Percentiles rank a stretch among this genome's conserved stretches.
phyloP scores from a whole-genome alignment of 2,329 filamentous ascomycete genomes.

The Fusarium nisikadoi region DNA sequence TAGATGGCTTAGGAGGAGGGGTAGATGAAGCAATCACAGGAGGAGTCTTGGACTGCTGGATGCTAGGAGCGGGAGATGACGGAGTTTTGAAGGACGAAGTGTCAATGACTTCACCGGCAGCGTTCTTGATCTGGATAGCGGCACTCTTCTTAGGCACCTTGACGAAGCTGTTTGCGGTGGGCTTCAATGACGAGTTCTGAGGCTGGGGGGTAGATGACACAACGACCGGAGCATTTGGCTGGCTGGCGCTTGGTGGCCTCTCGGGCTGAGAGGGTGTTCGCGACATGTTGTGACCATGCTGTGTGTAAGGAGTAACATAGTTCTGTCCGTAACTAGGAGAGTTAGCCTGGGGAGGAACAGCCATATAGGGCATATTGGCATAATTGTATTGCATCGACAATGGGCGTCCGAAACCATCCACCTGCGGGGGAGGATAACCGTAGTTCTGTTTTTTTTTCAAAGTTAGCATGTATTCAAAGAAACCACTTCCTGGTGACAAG shows the following conservation, averaged over 20 bases:
- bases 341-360: slow-evolving; percentile 53
- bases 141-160: slow-evolving; percentile 72
- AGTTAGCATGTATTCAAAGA: slow-evolving; percentile 80
- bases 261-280: slow-evolving; percentile 84
- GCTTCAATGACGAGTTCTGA: slow-evolving; percentile 68
- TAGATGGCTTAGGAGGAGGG: slow-evolving; percentile 80
- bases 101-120: slow-evolving; percentile 80
- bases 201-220: slow-evolving; percentile 73
- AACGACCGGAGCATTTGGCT: slow-evolving; percentile 65
- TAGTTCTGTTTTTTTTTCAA: slow-evolving; percentile 73
- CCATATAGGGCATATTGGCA: slow-evolving; percentile 62
- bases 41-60: slow-evolving; percentile 70
- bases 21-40: slow-evolving; percentile 80
- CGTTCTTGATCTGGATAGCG: slow-evolving; percentile 85
- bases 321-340: slow-evolving; percentile 63
- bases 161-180: slow-evolving; percentile 57
- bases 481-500: slow-evolving; percentile 74
- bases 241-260: slow-evolving; percentile 73
- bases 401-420: slow-evolving; percentile 54
- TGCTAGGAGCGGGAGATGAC: slow-evolving; percentile 65
- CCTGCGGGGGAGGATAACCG: slow-evolving; percentile 59
- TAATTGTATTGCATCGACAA: slow-evolving; percentile 57
- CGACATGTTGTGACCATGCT: slow-evolving; percentile 78
- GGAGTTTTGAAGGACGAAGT: slow-evolving; percentile 70
- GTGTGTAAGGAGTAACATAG: slow-evolving; percentile 55